Base-by-base conservation (phyloP, 345 rosid genomes). In the Garcia nutans region DNA sequence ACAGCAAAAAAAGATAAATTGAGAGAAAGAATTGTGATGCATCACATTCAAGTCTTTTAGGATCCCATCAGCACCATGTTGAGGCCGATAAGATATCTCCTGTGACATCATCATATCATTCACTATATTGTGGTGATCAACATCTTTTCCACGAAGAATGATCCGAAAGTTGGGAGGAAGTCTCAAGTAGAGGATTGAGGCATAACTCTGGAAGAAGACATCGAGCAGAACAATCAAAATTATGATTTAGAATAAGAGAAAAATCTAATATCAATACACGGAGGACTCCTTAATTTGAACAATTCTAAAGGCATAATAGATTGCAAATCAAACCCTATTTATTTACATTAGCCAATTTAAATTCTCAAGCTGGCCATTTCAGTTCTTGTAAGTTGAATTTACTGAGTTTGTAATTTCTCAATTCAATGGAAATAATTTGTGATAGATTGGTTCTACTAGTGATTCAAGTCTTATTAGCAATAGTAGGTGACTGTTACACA, bases 101-200 rank as follows among this genome's bases (percentile, higher is more conserved):
- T 88, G 87, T 11, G 94, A 87, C 78, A 88, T 73, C 97, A 91
- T 95, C 99, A 95, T 95, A 77, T 95, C 99, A 85, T 95, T 95
- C 77, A 95, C 97, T 76, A 95, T 88, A 85, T 88, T 95, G 86
- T 95, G 99, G 82, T 93, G 97, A 79, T 91, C 96, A 42, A 95
- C 87, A 82, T 95, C 99, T 79, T 79, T 86, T 65, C 97, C 97
- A n/a, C 99, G 89, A 50, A 95, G 90, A 81, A 95, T 89, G 77
- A 93, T 85, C 71, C 97, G 92, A 82, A 95, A 95, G 42, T 85
- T 70, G 45, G 85, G 86, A 79, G 97, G 99, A 84, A 93, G 88
- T 84, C 97, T 90, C 79, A 91, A 85, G 85, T 95, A 95, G 71
- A 95, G 98, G 67, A 95, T 95, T 50, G 99, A 91, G 65, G 90